Conservation (phyloP, 2,329 filamentous ascomycete species). For the Fusarium globosum region DNA sequence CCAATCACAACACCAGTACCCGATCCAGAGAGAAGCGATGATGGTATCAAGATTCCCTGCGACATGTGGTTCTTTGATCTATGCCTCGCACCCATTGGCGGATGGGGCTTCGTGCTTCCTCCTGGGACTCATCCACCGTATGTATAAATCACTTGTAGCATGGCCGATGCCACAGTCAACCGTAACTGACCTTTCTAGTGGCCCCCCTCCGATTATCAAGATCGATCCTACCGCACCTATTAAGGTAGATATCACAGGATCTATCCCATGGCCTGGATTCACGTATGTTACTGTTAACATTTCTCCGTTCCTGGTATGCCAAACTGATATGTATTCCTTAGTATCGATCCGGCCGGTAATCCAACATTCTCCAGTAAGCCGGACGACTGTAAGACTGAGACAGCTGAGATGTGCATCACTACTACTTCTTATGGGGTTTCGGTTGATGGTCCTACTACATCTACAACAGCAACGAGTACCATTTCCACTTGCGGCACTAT, state of each 20-base stretch:
- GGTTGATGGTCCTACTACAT: not conserved
- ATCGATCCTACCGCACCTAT: not conserved
- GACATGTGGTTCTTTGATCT: not conserved
- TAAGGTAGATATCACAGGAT: not conserved
- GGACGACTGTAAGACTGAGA: not conserved
- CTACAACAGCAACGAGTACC: not conserved
- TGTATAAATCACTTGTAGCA: rapidly evolving
- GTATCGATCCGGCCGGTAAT: not conserved
- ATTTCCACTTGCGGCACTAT: not conserved
- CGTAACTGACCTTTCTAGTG: not conserved
- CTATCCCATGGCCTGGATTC: not conserved
- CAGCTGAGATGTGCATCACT: not conserved
- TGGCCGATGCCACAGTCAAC: rapidly evolving
- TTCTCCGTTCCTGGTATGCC: rapidly evolving
- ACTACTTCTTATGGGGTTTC: not conserved
- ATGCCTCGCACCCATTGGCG: not conserved
- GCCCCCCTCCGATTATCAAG: not conserved
- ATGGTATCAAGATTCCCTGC: not conserved
- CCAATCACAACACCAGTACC: not conserved
- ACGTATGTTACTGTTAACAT: rapidly evolving
- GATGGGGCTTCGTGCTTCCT: not conserved
- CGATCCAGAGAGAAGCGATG: not conserved
- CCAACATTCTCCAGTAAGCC: not conserved
- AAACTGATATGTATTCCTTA: not conserved
- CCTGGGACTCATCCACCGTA: not conserved